A percentile compares a stretch with the other conserved stretches of the same genome.
phyloP scores from a whole-genome alignment of 2,329 filamentous ascomycete genomes.

The Coniosporium tulheliwenetii region DNA sequence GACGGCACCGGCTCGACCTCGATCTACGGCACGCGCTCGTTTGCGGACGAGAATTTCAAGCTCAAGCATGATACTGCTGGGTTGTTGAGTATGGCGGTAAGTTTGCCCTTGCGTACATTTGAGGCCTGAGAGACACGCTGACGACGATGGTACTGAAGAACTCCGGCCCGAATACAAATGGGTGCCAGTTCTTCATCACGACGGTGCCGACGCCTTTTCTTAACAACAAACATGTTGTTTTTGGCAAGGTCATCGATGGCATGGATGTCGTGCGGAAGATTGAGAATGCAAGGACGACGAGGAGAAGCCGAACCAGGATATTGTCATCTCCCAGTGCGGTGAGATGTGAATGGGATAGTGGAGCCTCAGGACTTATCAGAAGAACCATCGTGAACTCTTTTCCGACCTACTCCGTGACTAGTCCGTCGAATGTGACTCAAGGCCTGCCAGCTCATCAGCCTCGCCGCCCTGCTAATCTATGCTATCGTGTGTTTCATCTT shows the following conservation, averaged over 20 bases:
- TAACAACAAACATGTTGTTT: slow-evolving; percentile 88
- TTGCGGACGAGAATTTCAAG: slow-evolving; percentile 81
- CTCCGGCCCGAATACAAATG: slow-evolving; percentile 81
- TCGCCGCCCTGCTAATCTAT: too few relatives aligned
- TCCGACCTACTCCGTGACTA: too few relatives aligned
- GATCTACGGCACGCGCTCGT: slow-evolving; percentile 75
- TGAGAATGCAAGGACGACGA: slow-evolving; percentile 73
- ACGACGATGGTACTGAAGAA: slow-evolving; percentile 39
- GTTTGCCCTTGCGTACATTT: slow-evolving; percentile 16
- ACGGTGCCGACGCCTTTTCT: slow-evolving; percentile 75
- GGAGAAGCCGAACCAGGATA: slow-evolving; percentile 76
- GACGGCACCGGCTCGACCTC: slow-evolving; percentile 78
- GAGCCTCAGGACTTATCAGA: too few relatives aligned
- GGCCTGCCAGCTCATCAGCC: too few relatives aligned
- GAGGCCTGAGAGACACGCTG: background rate
- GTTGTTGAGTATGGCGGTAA: slow-evolving; percentile 81
- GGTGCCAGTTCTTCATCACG: slow-evolving; percentile 95
- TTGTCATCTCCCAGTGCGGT: slow-evolving; percentile 73
- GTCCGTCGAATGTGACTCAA: too few relatives aligned
- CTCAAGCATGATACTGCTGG: slow-evolving; percentile 66
- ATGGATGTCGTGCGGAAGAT: slow-evolving; percentile 88
- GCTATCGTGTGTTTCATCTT: too few relatives aligned
- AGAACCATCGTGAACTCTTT: too few relatives aligned
- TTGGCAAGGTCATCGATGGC: slow-evolving; percentile 77
- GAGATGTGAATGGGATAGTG: slow-evolving; percentile 52